These are phyloP conservation scores for Penicillium coprophilum DNA, from an alignment of 495 filamentous ascomycete species.

Conservation along the genomic window DNA sequence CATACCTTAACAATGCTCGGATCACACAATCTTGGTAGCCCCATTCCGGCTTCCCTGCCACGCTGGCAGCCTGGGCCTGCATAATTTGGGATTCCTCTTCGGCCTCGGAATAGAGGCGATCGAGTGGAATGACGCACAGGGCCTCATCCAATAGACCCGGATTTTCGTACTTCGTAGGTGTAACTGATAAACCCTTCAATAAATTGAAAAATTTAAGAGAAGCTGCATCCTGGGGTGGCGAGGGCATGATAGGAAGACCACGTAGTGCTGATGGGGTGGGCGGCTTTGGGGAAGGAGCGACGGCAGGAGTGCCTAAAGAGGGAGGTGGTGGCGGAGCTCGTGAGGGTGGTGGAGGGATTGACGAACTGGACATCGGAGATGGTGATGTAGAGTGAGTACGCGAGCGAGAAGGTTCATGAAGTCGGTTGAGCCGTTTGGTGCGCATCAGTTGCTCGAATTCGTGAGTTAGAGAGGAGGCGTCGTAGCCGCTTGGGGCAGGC, in stretches of 20 bases:
- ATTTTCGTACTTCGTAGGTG: conserved; percentile 93
- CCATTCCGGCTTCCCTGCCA: conserved; percentile 87
- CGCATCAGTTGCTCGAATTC: conserved; percentile 78
- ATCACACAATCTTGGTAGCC: conserved; percentile 98
- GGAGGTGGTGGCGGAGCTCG: conserved; percentile 41
- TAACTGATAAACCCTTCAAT: conserved; percentile 75
- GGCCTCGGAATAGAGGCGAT: conserved; percentile 88
- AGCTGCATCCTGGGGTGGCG: conserved; percentile 68
- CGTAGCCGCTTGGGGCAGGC: conserved; percentile 37
- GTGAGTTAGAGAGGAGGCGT: conserved; percentile 51
- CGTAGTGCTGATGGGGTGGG: conserved; percentile 55
- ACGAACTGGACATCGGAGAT: conserved; percentile 32
- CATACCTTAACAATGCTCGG: conserved; percentile 74
- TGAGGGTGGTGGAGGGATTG: conserved; percentile 44
- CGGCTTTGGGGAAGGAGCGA: conserved; percentile 43
- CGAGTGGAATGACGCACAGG: conserved; percentile 78
- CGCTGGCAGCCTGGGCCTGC: conserved; percentile 79
- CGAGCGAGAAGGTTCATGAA: conserved; percentile 58
- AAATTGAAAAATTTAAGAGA: conserved; percentile 83
- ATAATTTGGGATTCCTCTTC: conserved; percentile 89
- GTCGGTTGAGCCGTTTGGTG: conserved; percentile 73
- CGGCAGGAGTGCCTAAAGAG: conserved; percentile 36
- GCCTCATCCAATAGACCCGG: conserved; percentile 95
- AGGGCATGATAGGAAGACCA: conserved; percentile 78
- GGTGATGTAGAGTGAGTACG: conserved; percentile 55